Conservation (phyloP, 2,329 filamentous ascomycete genomes). For the Phyllosticta paracitricarpa region DNA sequence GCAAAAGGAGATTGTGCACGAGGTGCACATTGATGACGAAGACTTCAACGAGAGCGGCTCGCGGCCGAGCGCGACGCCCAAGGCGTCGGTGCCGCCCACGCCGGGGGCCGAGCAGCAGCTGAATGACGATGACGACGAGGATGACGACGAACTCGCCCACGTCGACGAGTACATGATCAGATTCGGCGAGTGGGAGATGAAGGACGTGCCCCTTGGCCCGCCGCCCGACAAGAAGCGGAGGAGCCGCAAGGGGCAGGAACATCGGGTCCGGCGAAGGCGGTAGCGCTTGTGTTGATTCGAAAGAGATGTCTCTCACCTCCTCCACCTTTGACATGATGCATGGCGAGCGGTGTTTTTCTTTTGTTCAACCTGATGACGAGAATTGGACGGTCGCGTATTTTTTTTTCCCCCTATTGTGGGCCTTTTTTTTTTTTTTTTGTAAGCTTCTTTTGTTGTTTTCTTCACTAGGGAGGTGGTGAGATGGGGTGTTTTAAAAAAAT, state of each 20-base stretch:
- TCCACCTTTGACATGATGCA: background rate
- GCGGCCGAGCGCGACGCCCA: slow-evolving; percentile 16
- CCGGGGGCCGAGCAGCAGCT: background rate
- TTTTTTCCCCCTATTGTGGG: no score
- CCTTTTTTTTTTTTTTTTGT: background rate
- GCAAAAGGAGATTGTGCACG: slow-evolving; percentile 71
- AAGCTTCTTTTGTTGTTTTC: background rate
- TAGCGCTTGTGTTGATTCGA: background rate
- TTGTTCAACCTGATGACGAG: background rate
- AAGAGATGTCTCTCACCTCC: background rate
- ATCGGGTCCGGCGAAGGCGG: slow-evolving; percentile 7
- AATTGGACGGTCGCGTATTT: background rate
- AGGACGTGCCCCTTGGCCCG: slow-evolving; percentile 6
- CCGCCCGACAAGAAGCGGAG: slow-evolving; percentile 9
- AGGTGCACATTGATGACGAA: slow-evolving; percentile 34
- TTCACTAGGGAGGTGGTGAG: background rate
- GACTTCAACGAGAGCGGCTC: slow-evolving; percentile 26
- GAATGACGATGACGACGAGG: background rate
- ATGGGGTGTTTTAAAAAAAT: background rate
- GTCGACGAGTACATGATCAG: slow-evolving; percentile 10
- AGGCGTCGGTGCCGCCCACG: slow-evolving; percentile 9
- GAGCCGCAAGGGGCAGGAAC: slow-evolving; percentile 6
- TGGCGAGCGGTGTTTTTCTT: background rate
- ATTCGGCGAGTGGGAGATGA: slow-evolving; percentile 9
- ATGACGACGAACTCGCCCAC: background rate